Evolutionary conservation across 805 yeast species (phyloP), one percentile per base, ranked within the genome.

Genomic region (Myxozyma sirexii): DNA sequence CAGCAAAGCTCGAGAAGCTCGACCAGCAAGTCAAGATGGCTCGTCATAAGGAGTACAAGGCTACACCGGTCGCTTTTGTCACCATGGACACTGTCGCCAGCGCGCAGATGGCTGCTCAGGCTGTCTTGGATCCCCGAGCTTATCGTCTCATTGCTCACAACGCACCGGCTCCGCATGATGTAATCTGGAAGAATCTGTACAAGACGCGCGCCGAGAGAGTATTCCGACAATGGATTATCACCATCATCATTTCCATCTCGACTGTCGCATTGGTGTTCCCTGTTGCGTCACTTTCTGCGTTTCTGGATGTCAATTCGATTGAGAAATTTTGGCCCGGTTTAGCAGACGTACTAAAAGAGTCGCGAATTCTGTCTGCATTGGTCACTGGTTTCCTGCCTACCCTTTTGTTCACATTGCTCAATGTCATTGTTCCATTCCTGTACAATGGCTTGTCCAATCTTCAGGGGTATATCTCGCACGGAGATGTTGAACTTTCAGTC

Each of bases 161-260:
- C 57, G 98, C 98, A 0, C 98, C 98, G 0, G 96, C 98, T 1
- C 98, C 98, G 3, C 93, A 88, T 69, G 99, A 93, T 71, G 87
- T 93, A 24, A 85, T 90, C 42, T 93, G 99, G 99, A 88, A 85
- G 58, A 90, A 92, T 69, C 82, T 90, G 37, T 92, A 96, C 67
- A 76, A 92, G 69, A 84, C 96, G 0, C 79, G 96, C 56, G 79
- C 77, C 56, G 92, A 89, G 67, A 77, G 97, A 59, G 75, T 87
- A 47, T 65, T 84, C 17, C 83, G 91, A 63, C 79, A 83, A 10
- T 85, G 86, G 65, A 61, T 80, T 6, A 86, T 90, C 27, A 87
- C 94, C 1, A 63, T 85, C 1, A 70, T 86, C 42, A 88, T 89
- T 43, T 87, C 89, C 4, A 64, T 88, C 0, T 70, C 87, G 3